Evolutionary conservation across 1,284 basidiomycete genomes (phyloP).

Genomic region (Moesziomyces globuligerus): DNA sequence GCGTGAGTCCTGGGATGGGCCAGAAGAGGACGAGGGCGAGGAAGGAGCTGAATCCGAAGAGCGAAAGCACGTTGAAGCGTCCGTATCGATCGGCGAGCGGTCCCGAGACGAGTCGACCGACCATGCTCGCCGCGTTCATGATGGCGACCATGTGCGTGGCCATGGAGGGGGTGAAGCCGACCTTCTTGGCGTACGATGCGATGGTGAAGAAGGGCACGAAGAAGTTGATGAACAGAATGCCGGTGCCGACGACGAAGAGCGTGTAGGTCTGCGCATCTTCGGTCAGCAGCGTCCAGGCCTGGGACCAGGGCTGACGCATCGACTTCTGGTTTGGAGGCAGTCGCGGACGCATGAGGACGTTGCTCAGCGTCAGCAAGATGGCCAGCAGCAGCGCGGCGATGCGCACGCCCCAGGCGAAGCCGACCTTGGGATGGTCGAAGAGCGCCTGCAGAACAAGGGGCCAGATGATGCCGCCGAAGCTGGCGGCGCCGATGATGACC

Average conservation of each 20-base stretch:
- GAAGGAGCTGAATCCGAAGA: conserved; percentile 26
- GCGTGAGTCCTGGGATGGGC: conserved; percentile 37
- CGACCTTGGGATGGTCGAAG: conserved; percentile 29
- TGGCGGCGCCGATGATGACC: conserved; percentile 41
- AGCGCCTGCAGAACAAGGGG: conserved; percentile 28
- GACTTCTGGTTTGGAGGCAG: conserved; percentile 13
- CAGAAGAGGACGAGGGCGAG: conserved; percentile 32
- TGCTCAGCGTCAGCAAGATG: conserved; percentile 32
- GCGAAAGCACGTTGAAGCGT: conserved; percentile 35
- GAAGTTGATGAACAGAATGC: conserved; percentile 45
- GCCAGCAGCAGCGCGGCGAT: conserved; percentile 35
- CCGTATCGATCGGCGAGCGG: conserved; percentile 35
- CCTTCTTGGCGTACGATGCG: conserved; percentile 38
- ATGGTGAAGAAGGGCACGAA: conserved; percentile 50
- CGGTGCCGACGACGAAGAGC: conserved; percentile 33
- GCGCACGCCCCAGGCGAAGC: conserved; percentile 36
- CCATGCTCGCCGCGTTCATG: conserved; percentile 41
- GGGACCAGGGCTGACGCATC: conserved; percentile 29
- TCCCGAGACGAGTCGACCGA: conserved; percentile 34
- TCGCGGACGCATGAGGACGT: conserved; percentile 31
- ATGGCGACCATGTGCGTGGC: conserved; percentile 40
- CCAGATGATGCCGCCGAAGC: conserved; percentile 48
- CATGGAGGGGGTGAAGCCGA: conserved; percentile 20
- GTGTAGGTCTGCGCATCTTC: conserved; percentile 24
- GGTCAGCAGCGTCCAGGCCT: conserved; percentile 19